Percentiles rank a stretch among this genome's conserved stretches.
Conservation (phyloP, 495 filamentous ascomycete genomes). For the Platismatia glauca region DNA sequence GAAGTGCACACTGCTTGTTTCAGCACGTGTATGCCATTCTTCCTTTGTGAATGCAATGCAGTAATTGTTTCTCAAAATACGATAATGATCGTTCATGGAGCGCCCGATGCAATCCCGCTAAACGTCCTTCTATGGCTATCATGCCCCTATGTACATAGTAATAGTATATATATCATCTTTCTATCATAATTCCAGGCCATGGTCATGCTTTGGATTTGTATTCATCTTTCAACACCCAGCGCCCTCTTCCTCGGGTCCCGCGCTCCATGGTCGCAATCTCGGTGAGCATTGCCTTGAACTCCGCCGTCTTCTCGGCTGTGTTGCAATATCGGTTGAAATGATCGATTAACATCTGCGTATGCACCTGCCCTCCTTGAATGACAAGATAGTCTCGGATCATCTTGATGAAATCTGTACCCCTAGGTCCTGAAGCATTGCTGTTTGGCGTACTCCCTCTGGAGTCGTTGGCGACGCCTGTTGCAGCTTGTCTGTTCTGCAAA, state of each 20-base stretch:
- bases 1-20: too few species aligned
- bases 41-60: background rate
- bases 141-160: background rate
- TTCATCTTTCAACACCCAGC: conserved; percentile 29
- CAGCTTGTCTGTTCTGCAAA: conserved; percentile 47
- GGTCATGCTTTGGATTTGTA: conserved; percentile 7
- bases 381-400: conserved; percentile 68
- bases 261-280: conserved; percentile 48
- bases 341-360: conserved; percentile 68
- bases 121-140: conserved; percentile 7
- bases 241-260: conserved; percentile 46
- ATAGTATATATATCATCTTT: too few species aligned
- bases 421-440: conserved; percentile 5
- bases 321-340: conserved; percentile 63
- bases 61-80: background rate
- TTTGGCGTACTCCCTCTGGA: conserved; percentile 29
- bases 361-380: conserved; percentile 59
- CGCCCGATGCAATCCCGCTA: conserved; percentile 4
- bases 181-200: background rate
- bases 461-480: conserved; percentile 27
- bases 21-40: background rate
- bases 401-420: conserved; percentile 51
- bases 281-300: conserved; percentile 56
- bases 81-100: too few species aligned
- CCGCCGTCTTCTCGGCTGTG: conserved; percentile 44